These are phyloP conservation scores for Colletotrichum sublineola DNA, from an alignment of 2,329 filamentous ascomycete genomes.

Conservation along the genomic window DNA sequence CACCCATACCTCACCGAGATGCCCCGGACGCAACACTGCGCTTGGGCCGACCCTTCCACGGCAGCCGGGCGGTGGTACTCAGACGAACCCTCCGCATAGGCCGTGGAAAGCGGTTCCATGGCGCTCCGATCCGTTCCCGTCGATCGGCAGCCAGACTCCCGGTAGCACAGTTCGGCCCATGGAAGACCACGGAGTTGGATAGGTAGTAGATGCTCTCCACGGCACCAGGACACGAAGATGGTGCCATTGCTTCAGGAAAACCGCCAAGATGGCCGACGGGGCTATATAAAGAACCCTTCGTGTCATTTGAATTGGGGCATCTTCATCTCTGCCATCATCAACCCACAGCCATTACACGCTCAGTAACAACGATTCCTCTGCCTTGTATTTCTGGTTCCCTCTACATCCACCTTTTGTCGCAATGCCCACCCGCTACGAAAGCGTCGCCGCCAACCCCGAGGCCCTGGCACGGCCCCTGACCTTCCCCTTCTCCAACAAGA, in stretches of 20 bases:
- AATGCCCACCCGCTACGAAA: conserved; percentile 27
- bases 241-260: not conserved
- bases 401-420: too few relatives aligned
- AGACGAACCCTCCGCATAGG: too few relatives aligned
- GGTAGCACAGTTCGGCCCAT: not conserved
- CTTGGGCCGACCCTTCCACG: not conserved
- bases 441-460: conserved; percentile 24
- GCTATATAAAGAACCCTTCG: not conserved
- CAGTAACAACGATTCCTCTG: too few relatives aligned
- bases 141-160: not conserved
- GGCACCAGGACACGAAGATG: not conserved
- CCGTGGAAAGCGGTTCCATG: not conserved
- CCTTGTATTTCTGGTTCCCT: not conserved
- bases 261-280: not conserved
- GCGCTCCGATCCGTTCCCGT: not conserved
- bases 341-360: not conserved
- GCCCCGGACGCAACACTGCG: too few relatives aligned
- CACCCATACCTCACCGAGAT: not conserved
- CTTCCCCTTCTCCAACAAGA: conserved; percentile 65
- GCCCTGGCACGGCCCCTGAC: conserved; percentile 59
- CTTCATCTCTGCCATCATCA: not conserved
- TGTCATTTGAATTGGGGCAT: not conserved
- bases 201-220: not conserved
- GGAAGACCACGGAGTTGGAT: not conserved
- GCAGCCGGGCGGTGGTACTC: not conserved